These are phyloP conservation scores for Vanrija pseudolonga DNA, from an alignment of 1,284 basidiomycete genomes.

Conservation along the genomic window DNA sequence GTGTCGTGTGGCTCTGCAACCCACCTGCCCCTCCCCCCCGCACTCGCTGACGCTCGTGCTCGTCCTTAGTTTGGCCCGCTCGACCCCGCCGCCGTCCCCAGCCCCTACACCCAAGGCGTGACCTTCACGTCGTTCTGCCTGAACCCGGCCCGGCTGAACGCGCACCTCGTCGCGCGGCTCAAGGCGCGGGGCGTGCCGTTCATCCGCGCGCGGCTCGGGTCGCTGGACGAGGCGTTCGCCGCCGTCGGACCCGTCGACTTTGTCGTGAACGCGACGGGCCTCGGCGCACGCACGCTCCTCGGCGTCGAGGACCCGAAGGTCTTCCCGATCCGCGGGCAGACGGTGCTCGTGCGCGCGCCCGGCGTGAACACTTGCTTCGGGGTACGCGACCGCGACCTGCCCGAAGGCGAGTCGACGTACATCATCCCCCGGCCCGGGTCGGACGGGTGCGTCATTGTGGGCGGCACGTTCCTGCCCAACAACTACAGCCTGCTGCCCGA, in stretches of 20 bases:
- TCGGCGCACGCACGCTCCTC: constrained; percentile 66
- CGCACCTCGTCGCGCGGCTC: constrained; percentile 35
- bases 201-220: constrained; percentile 35
- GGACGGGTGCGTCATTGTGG: constrained; percentile 44
- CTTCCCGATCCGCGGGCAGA: constrained; percentile 81
- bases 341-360: constrained; percentile 70
- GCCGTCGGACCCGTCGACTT: constrained; percentile 26
- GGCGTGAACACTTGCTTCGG: constrained; percentile 22
- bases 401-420: constrained; percentile 24
- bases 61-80: constrained; percentile 27
- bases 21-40: too few relatives aligned
- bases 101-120: constrained; percentile 27
- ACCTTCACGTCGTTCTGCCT: constrained; percentile 46
- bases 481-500: constrained; percentile 41
- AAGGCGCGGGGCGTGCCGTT: constrained; percentile 35
- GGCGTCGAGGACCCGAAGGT: constrained; percentile 71
- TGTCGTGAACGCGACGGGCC: constrained; percentile 53
- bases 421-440: constrained; percentile 51
- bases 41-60: background rate
- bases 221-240: constrained; percentile 45
- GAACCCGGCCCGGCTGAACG: constrained; percentile 46
- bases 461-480: constrained; percentile 38
- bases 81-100: constrained; percentile 9
- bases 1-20: background rate
- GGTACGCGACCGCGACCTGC: constrained; percentile 12